phyloP scores from a whole-genome alignment of 2,329 filamentous ascomycete genomes.

The Penicillium glabrum region DNA sequence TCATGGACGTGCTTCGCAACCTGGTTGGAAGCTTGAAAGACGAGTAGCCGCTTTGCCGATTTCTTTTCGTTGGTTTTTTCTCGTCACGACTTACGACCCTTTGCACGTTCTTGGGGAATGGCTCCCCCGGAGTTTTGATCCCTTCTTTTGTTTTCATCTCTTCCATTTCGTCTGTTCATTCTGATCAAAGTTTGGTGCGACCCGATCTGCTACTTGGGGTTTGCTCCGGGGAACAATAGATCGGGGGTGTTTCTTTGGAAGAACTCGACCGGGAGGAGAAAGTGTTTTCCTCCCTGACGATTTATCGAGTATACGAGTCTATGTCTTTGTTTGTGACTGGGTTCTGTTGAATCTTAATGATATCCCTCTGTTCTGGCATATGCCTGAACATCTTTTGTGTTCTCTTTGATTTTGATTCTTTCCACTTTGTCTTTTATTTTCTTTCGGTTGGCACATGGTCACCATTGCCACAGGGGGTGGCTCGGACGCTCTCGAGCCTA shows the following conservation, averaged over 20 bases:
- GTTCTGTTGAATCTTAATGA: conserved; percentile 29
- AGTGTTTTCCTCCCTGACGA: conserved; percentile 20
- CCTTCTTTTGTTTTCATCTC: neutral
- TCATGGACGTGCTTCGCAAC: conserved; percentile 41
- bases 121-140: conserved; percentile 2
- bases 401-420: conserved; percentile 2
- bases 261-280: conserved; percentile 9
- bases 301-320: conserved; percentile 29
- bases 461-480: neutral
- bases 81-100: conserved; percentile 7
- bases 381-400: conserved; percentile 13
- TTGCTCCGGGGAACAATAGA: neutral
- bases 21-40: conserved; percentile 42
- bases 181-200: conserved; percentile 3
- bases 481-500: neutral
- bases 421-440: conserved; percentile 9
- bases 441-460: neutral
- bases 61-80: conserved; percentile 1
- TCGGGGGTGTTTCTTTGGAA: neutral
- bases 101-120: conserved; percentile 2
- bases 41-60: conserved; percentile 17
- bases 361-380: conserved; percentile 28
- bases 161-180: neutral
- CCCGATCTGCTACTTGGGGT: conserved; percentile 1
- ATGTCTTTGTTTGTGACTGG: conserved; percentile 23